phyloP scores from a whole-genome alignment of 345 rosid species.

The Cardiospermum halicacabum region DNA sequence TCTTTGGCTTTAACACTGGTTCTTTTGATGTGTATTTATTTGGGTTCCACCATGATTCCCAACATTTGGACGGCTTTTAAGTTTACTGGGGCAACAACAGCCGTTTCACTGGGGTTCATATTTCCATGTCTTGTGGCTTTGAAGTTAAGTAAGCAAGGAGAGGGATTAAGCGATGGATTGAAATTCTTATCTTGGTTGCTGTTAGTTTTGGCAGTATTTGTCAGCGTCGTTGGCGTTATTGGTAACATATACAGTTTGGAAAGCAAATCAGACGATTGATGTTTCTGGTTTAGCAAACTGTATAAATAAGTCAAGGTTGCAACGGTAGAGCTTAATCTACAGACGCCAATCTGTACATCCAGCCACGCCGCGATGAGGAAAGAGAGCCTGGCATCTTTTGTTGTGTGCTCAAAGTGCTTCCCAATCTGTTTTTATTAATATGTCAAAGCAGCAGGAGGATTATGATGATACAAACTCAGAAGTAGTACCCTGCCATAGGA shows the following conservation, averaged over 20 bases:
- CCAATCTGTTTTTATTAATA: neutral
- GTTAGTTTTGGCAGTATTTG: conserved; percentile 64
- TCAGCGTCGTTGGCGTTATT: conserved; percentile 64
- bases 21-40: conserved; percentile 52
- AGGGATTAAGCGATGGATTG: conserved; percentile 42
- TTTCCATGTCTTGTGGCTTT: conserved; percentile 86
- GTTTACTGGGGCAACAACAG: conserved; percentile 98
- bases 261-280: conserved; percentile 38
- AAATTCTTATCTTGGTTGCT: conserved; percentile 58
- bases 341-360: neutral
- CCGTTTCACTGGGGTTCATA: conserved; percentile 87
- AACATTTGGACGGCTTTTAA: conserved; percentile 97
- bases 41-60: conserved; percentile 90
- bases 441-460: conserved; percentile 5
- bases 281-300: conserved; percentile 4
- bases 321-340: neutral
- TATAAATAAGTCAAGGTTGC: neutral
- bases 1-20: conserved; percentile 60
- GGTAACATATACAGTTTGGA: conserved; percentile 70
- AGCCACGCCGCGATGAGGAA: neutral
- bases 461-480: neutral
- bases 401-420: neutral
- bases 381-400: conserved; percentile 1
- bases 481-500: conserved; percentile 2
- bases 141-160: conserved; percentile 47